Conservation (phyloP, 768 basidiomycete genomes). For the Lactarius deliciosus region DNA sequence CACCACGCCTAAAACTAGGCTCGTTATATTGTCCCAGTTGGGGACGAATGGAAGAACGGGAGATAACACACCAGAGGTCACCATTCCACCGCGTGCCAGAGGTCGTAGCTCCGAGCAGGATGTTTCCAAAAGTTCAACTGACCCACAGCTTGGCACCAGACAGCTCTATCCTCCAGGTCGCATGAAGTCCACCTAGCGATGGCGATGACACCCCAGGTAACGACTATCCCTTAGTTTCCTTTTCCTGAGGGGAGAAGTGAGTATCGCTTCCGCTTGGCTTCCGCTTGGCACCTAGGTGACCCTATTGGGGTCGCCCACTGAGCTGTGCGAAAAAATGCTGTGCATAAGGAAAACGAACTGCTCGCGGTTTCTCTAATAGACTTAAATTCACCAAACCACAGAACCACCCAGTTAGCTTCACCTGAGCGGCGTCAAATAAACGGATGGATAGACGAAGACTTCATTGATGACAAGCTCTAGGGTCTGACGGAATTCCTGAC, state of each 20-base stretch:
- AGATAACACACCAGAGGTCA: conserved; percentile 34
- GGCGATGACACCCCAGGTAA: background rate
- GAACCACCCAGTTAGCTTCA: too few species aligned
- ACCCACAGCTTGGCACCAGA: conserved; percentile 73
- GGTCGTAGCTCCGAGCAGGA: conserved; percentile 68
- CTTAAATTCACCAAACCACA: too few species aligned
- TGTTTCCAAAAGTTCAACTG: conserved; percentile 54
- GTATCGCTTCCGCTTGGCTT: background rate
- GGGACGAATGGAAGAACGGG: background rate
- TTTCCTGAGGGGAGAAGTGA: background rate
- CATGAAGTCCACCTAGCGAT: conserved; percentile 21
- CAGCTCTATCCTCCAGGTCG: conserved; percentile 50
- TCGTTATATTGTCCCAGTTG: conserved; percentile 1
- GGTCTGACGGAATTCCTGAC: too few species aligned
- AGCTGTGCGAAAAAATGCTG: conserved; percentile 15
- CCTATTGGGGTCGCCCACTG: background rate
- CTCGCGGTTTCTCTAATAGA: too few species aligned
- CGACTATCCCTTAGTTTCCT: conserved; percentile 1
- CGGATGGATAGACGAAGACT: too few species aligned
- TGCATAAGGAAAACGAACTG: background rate
- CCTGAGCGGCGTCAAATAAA: too few species aligned
- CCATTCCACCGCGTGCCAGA: background rate
- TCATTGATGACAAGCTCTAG: too few species aligned
- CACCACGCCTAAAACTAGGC: conserved; percentile 79
- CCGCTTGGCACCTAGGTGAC: background rate